Conservation (phyloP, 2,329 filamentous ascomycete species). For the Epichloe hybrida region DNA sequence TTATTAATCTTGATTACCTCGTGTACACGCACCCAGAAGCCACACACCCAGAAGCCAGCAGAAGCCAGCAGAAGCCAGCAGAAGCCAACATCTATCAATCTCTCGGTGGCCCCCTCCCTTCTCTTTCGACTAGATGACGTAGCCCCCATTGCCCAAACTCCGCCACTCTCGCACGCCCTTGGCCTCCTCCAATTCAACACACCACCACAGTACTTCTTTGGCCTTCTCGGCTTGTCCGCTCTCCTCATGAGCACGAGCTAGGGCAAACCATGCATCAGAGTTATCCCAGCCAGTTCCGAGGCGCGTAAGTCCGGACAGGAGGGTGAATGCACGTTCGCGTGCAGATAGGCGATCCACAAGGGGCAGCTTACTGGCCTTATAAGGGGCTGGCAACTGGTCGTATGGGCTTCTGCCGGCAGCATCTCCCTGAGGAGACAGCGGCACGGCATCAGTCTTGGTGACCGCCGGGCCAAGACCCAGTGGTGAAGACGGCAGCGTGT, state of each 20-base stretch:
- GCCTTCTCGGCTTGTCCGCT: conserved; percentile 76
- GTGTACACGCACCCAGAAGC: background rate
- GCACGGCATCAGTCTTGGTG: conserved; percentile 7
- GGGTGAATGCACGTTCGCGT: conserved; percentile 73
- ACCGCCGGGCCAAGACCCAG: conserved; percentile 30
- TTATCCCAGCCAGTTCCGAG: conserved; percentile 81
- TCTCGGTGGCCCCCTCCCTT: too few species aligned
- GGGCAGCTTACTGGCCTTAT: conserved; percentile 49
- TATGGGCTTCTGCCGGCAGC: conserved; percentile 9
- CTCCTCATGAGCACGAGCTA: conserved; percentile 79
- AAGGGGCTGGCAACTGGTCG: conserved; percentile 35
- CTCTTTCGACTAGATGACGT: conserved; percentile 31
- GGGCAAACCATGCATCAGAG: conserved; percentile 82
- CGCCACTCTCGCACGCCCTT: conserved; percentile 69
- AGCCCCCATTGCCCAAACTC: conserved; percentile 52
- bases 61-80: background rate
- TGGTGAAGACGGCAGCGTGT: conserved; percentile 28
- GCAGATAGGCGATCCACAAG: conserved; percentile 75
- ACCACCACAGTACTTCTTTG: conserved; percentile 94
- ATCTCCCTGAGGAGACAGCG: conserved; percentile 11
- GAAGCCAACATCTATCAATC: background rate
- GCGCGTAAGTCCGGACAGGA: conserved; percentile 73
- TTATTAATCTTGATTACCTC: background rate
- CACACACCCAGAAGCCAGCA: background rate
- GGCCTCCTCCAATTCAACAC: conserved; percentile 83